Evolutionary conservation across 768 basidiomycete species (phyloP), one percentile per base, ranked within the genome.

Genomic region (Suillus subluteus): DNA sequence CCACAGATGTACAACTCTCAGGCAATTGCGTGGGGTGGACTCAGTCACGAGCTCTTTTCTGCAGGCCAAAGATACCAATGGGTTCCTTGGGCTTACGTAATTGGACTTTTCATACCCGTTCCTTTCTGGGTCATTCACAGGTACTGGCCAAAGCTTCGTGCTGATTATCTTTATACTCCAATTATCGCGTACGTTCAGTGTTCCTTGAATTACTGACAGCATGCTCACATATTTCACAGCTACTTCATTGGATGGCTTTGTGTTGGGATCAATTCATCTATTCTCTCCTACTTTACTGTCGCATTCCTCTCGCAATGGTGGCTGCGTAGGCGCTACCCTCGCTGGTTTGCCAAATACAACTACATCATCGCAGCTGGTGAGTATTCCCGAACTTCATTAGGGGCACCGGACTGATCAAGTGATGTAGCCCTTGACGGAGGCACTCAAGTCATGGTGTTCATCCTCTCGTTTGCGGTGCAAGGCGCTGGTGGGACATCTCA

Each of bases 271-370:
- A 90, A 82, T 72, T 88, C 88, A 0, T 78, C 81, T 1, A 69
- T 83, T 59, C 79, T 80, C 2, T 83, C 83, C 5, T 79, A 79
- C 64, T 81, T 87, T 62, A 74, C 85, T 63, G 74, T 89, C 15
- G 89, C 83, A 40, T 71, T 91, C 65, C 68, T 83, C 44, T 89
- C 89, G 1, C 90, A 91, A 64, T 72, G 84, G 32, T 90, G 86
- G 85, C 70, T 90, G 26, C 79, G 88, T 43, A 82, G 75, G 46
- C 83, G 84, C 66, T 79, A 87, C 65, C 87, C 90, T 2, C 82
- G 82, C 16, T 92, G 89, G 89, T 91, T 88, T 76, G 83, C 84
- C 71, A 80, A 81, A 70, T 88, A 88, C 74, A 89, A 90, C 72
- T 89, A 88, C 71, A 84, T 89, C 46, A 75, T 91, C 4, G 88